These are phyloP conservation scores for Bryoerythrophyllum caledonicum DNA, from an alignment of 225 moss, liverwort and hornwort species.

Conservation along the genomic window DNA sequence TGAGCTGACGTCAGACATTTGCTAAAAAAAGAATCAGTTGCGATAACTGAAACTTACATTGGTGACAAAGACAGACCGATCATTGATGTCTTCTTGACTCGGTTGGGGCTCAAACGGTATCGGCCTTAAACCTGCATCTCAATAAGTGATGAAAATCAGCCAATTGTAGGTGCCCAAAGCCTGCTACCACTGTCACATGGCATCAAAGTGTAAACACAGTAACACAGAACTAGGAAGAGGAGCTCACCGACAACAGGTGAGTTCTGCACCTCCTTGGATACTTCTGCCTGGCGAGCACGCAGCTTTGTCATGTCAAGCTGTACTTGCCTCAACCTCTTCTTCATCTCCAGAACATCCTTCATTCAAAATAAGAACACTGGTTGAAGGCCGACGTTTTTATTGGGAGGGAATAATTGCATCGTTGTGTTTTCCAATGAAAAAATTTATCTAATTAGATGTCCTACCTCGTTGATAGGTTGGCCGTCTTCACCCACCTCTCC, in stretches of 20 bases:
- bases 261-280: constrained; percentile 87
- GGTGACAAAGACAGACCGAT: constrained; percentile 76
- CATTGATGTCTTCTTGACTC: constrained; percentile 74
- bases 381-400: neutral
- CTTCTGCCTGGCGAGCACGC: constrained; percentile 96
- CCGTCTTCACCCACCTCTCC: constrained; percentile 36
- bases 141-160: neutral
- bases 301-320: constrained; percentile 98
- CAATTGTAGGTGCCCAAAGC: neutral
- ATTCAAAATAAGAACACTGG: neutral
- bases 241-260: constrained; percentile 63
- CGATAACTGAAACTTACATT: constrained; percentile 64
- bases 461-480: constrained; percentile 42
- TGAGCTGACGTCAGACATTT: neutral
- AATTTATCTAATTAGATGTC: neutral
- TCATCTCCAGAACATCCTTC: constrained; percentile 95
- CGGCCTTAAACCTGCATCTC: constrained; percentile 47
- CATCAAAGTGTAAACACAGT: neutral
- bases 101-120: constrained; percentile 58
- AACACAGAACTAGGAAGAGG: constrained; percentile 1
- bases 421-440: neutral
- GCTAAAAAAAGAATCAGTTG: neutral
- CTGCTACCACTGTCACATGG: neutral
- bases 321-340: constrained; percentile 95
- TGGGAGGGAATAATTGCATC: neutral